Conservation (phyloP, 2,329 filamentous ascomycete species). For the Epichloe amarillans region DNA sequence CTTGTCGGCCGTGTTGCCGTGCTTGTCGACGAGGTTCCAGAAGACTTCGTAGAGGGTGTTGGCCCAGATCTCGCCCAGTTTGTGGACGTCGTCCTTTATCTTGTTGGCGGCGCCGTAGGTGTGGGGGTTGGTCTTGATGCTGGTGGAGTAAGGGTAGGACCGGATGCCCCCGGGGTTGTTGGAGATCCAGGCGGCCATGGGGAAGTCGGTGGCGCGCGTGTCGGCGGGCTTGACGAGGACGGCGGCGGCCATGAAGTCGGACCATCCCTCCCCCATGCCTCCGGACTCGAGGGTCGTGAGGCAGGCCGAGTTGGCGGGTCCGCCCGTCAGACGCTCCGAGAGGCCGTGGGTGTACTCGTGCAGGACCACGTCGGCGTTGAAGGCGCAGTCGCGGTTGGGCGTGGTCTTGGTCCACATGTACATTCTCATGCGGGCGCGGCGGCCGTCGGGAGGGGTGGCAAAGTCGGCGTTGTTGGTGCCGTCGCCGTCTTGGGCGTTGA, state of each 20-base stretch:
- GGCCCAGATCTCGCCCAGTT: constrained; percentile 38
- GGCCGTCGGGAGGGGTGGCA: too few relatives aligned
- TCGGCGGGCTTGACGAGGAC: constrained; percentile 32
- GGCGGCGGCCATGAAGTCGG: constrained; percentile 40
- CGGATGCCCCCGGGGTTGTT: constrained; percentile 34
- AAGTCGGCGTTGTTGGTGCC: too few relatives aligned
- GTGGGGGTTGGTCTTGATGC: constrained; percentile 34
- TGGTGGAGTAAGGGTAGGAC: constrained; percentile 37
- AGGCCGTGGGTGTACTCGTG: constrained; percentile 46
- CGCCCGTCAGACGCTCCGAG: constrained; percentile 22
- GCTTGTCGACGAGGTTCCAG: constrained; percentile 44
- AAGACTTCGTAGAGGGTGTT: constrained; percentile 41
- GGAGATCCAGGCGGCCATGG: constrained; percentile 36
- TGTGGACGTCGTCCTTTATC: constrained; percentile 24
- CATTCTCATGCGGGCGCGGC: constrained; percentile 25
- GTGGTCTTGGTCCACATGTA: constrained; percentile 38
- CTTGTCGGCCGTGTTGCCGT: constrained; percentile 33
- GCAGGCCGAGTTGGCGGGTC: constrained; percentile 36
- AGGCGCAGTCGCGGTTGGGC: constrained; percentile 38
- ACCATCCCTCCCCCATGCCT: constrained; percentile 46
- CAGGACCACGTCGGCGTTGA: constrained; percentile 46
- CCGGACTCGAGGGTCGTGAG: constrained; percentile 32
- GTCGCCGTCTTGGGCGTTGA: too few relatives aligned
- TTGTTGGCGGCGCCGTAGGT: constrained; percentile 32
- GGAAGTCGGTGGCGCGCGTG: constrained; percentile 31